Evolutionary conservation across 305 asterid genomes (phyloP).

Genomic region (Fraxinus sp.): DNA sequence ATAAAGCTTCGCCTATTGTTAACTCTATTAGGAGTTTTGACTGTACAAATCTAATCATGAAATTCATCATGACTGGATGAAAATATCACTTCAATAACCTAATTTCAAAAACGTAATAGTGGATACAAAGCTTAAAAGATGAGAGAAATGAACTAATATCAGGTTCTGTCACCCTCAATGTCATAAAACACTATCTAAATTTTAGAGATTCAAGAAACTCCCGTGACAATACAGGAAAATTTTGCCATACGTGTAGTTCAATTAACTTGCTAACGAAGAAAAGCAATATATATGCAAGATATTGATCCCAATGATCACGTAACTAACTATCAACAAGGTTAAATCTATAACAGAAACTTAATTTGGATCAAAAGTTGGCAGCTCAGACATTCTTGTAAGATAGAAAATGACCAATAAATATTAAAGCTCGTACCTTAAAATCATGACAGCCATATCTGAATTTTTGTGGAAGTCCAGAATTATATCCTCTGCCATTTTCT

Average conservation of each 20-base stretch:
- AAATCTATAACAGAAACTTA: background rate
- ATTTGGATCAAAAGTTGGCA: background rate
- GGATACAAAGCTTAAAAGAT: background rate
- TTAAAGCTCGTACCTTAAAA: constrained; percentile 54
- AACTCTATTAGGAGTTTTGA: background rate
- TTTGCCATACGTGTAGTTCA: background rate
- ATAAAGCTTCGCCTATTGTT: background rate
- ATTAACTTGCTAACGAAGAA: background rate
- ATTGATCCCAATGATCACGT: background rate
- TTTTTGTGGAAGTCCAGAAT: constrained; percentile 85
- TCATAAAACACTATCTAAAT: background rate
- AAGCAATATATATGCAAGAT: background rate
- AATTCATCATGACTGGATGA: background rate
- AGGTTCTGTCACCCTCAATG: background rate
- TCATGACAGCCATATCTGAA: constrained; percentile 92
- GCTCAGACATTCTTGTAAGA: background rate
- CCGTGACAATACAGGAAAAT: background rate
- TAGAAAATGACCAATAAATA: background rate
- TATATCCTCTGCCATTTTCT: constrained; percentile 97
- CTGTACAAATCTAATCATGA: background rate
- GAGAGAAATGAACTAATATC: background rate
- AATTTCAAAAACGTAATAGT: background rate
- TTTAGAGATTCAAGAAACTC: background rate
- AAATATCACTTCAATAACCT: background rate
- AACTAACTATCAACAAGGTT: background rate